A percentile compares a stretch with the other conserved stretches of the same genome.
phyloP scores from a whole-genome alignment of 2,329 filamentous ascomycete genomes.

The Scedosporium aurantiacum region DNA sequence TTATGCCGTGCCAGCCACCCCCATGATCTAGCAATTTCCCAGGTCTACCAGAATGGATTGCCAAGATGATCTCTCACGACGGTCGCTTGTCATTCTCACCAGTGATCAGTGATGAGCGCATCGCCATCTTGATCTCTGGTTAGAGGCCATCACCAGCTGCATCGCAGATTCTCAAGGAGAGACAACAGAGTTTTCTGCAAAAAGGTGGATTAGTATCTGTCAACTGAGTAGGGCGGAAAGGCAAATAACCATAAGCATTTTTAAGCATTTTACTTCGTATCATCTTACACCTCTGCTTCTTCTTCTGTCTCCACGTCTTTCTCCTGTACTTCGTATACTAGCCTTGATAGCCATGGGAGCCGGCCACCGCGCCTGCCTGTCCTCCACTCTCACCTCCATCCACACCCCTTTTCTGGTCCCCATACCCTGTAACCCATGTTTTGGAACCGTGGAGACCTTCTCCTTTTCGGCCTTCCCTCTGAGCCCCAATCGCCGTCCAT shows the following conservation, averaged over 20 bases:
- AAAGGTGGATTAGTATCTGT: not conserved
- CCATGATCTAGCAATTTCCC: not conserved
- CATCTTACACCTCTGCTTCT: too few relatives aligned
- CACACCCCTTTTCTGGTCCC: not conserved
- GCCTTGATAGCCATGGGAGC: too few relatives aligned
- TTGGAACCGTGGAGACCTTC: constrained; percentile 5
- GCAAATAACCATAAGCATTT: too few relatives aligned
- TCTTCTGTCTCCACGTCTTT: too few relatives aligned
- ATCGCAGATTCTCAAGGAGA: not conserved
- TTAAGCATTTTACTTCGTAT: too few relatives aligned
- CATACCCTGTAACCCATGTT: constrained; percentile 5
- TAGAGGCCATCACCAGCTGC: not conserved
- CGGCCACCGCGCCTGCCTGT: too few relatives aligned
- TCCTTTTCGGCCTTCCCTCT: not conserved
- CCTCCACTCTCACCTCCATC: not conserved
- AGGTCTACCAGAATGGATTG: not conserved
- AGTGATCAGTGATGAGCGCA: not conserved
- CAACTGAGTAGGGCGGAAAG: not conserved
- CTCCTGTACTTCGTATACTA: too few relatives aligned
- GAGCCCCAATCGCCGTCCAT: not conserved
- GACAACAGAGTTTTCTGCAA: not conserved
- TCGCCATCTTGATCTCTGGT: not conserved
- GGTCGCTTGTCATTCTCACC: not conserved
- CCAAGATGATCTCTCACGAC: not conserved
- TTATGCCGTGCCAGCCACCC: not conserved